phyloP scores from a whole-genome alignment of 2,329 filamentous ascomycete genomes.

The Elsinoe batatas region DNA sequence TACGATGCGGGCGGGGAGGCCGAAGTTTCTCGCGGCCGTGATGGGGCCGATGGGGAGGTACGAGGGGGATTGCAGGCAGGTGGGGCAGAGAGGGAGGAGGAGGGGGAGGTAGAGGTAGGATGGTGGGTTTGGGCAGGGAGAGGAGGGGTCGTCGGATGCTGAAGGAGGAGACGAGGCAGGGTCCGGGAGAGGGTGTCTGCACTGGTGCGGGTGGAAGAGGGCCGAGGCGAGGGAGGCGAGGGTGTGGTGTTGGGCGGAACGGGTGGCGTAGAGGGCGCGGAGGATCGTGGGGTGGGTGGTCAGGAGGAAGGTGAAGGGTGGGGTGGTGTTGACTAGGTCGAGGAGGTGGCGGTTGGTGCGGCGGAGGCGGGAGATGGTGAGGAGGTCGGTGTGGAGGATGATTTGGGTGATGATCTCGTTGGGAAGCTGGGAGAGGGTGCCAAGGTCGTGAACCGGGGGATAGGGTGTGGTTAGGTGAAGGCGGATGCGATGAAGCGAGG shows the following conservation, averaged over 20 bases:
- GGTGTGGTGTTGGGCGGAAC: neutral
- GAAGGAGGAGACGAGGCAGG: neutral
- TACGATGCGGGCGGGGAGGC: neutral
- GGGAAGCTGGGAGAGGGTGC: neutral
- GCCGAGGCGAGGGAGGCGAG: neutral
- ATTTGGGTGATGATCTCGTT: neutral
- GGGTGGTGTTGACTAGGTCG: neutral
- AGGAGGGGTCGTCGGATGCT: neutral
- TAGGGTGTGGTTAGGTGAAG: neutral
- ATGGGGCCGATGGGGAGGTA: slow-evolving; percentile 6
- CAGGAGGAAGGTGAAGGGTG: neutral
- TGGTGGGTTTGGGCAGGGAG: neutral
- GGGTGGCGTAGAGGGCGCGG: slow-evolving; percentile 8
- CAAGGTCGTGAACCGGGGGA: neutral
- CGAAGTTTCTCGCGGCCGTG: neutral
- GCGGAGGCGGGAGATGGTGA: slow-evolving; percentile 5
- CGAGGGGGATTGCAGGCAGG: neutral
- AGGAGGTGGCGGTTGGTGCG: slow-evolving; percentile 1
- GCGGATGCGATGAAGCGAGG: neutral
- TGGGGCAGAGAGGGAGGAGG: neutral
- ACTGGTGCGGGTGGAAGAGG: neutral
- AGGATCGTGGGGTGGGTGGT: neutral
- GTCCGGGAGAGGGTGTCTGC: neutral
- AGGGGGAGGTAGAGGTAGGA: slow-evolving; percentile 8
- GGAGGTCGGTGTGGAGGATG: neutral